Evolutionary conservation across 352 stramenopile species (phyloP).

Genomic region (Pythium insidiosum): DNA sequence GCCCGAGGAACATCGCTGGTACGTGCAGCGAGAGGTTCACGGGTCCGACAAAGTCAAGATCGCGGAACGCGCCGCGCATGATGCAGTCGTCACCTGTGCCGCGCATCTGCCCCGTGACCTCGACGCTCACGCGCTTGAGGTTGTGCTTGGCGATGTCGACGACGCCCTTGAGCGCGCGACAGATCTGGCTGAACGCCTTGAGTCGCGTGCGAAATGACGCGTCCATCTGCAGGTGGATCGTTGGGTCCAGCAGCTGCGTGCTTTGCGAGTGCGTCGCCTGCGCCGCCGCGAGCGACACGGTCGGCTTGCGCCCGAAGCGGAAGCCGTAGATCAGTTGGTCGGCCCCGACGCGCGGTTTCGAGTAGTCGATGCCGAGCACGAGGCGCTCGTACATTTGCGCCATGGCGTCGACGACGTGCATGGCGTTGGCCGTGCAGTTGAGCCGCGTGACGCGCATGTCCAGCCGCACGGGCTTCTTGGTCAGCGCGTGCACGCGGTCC

Average conservation of each 20-base stretch:
- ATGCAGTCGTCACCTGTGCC: conserved; percentile 45
- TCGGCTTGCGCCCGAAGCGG: conserved; percentile 55
- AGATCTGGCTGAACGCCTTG: conserved; percentile 55
- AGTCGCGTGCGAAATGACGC: conserved; percentile 31
- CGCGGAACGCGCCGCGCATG: conserved; percentile 47
- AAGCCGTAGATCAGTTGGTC: conserved; percentile 63
- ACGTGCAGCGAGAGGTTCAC: conserved; percentile 38
- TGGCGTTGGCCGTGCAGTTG: conserved; percentile 44
- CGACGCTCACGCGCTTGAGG: conserved; percentile 39
- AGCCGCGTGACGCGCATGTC: conserved; percentile 45
- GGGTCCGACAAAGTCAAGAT: conserved; percentile 45
- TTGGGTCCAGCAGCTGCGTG: conserved; percentile 30
- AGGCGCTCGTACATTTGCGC: conserved; percentile 57
- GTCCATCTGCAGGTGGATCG: conserved; percentile 34
- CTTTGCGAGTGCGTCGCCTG: conserved; percentile 17
- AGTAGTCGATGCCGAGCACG: conserved; percentile 52
- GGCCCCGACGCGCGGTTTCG: conserved; percentile 33
- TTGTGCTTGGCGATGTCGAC: conserved; percentile 55
- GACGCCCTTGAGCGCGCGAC: conserved; percentile 32
- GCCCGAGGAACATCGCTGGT: conserved; percentile 45
- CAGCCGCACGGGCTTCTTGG: conserved; percentile 36
- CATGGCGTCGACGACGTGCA: conserved; percentile 49
- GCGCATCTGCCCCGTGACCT: conserved; percentile 35
- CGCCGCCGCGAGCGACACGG: conserved; percentile 24
- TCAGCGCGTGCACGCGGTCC: conserved; percentile 32